A percentile compares a stretch with the other conserved stretches of the same genome.
Conservation (phyloP, 495 filamentous ascomycete species). For the Talaromyces ruber region DNA sequence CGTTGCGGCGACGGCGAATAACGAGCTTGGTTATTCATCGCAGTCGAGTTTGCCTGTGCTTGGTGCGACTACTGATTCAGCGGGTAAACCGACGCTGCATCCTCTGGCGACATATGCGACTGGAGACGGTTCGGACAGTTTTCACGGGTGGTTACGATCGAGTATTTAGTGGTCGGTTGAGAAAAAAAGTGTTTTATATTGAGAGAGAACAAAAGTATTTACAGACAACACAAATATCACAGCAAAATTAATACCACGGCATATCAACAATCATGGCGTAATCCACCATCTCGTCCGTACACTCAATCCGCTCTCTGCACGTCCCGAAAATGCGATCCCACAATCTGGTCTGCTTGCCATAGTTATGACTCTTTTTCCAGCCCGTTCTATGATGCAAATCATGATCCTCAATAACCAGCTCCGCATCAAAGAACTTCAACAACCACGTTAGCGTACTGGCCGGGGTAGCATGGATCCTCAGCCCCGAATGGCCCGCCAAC, state of each 20-base stretch:
- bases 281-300: constrained; percentile 6
- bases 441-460: constrained; percentile 7
- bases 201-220: neutral
- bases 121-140: neutral
- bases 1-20: neutral
- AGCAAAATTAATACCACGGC: constrained; percentile 6
- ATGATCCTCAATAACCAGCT: constrained; percentile 13
- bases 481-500: constrained; percentile 11
- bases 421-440: constrained; percentile 5
- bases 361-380: constrained; percentile 8
- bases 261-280: constrained; percentile 5
- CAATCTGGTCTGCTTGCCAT: constrained; percentile 13
- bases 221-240: neutral
- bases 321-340: constrained; percentile 14
- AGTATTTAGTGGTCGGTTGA: neutral
- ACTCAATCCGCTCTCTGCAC: constrained; percentile 10
- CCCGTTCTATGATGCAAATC: constrained; percentile 13
- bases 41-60: neutral
- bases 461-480: constrained; percentile 7
- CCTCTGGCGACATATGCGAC: neutral
- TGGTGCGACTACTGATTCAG: neutral
- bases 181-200: neutral
- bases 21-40: neutral
- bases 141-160: neutral
- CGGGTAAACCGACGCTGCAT: neutral